phyloP scores from a whole-genome alignment of 2,329 filamentous ascomycete genomes.

The Fusarium chlamydosporum region DNA sequence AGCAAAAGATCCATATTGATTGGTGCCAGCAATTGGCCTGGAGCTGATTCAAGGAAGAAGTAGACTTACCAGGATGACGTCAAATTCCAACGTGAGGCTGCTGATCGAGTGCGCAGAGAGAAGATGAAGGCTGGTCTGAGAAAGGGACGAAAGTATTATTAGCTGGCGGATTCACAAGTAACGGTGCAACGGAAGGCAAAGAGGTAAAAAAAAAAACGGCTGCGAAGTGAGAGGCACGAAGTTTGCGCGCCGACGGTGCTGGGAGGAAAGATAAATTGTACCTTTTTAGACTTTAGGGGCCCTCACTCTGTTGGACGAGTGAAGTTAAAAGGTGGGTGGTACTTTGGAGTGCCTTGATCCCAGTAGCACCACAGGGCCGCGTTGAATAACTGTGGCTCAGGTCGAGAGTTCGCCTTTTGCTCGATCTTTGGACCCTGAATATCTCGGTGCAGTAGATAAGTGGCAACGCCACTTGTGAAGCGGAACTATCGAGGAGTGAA shows the following conservation, averaged over 20 bases:
- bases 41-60: conserved; percentile 34
- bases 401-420: conserved; percentile 21
- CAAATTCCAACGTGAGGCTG: conserved; percentile 37
- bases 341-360: conserved; percentile 36
- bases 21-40: conserved; percentile 30
- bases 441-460: not conserved
- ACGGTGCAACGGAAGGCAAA: conserved; percentile 14
- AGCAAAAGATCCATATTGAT: conserved; percentile 31
- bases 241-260: conserved; percentile 18
- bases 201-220: not conserved
- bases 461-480: not conserved
- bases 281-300: conserved; percentile 26
- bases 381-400: conserved; percentile 50
- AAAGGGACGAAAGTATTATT: conserved; percentile 10
- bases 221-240: not conserved
- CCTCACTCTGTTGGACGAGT: conserved; percentile 26
- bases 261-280: conserved; percentile 18
- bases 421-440: conserved; percentile 23
- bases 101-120: conserved; percentile 13
- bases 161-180: not conserved
- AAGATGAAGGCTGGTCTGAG: conserved; percentile 22
- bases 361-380: conserved; percentile 41
- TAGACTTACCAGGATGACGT: conserved; percentile 50
- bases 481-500: not conserved
- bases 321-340: conserved; percentile 24